Base-by-base conservation (phyloP, 148 eudicot species). In the Persicaria tinctoria region DNA sequence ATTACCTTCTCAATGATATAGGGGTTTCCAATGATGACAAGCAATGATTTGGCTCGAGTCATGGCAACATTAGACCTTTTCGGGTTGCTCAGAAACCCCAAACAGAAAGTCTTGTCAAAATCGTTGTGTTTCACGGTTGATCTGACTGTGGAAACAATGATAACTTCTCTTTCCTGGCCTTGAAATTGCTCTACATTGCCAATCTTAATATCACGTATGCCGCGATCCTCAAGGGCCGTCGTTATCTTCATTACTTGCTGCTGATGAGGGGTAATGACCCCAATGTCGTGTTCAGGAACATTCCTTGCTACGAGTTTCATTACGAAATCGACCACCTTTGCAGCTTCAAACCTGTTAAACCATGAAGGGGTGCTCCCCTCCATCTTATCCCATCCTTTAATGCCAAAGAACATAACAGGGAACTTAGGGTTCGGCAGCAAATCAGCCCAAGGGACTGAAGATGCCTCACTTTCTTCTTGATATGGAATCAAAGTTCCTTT, bases 171-270 rank as follows among this genome's bases (percentile, higher is more conserved):
- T 79, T 95, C 99, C 77, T 95, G 99, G 46, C 99, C 99, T 70
- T 95, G 99, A 76, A 95, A 95, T 76, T 92, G 96, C 76, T 95
- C 99, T 12, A 95, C 97, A 72, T 96, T 95, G 38, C 97, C 99
- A 78, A 95, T 90, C 80, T 89, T 92, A 47, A 90, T 41, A 41
- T 81, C 86, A 47, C 17, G 23, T 70, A 73, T 51, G 8, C 77
- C 91, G 44, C 75, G 73, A 71, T 32, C 41, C 77, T 92, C 96
- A 45, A 95, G 91, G 38, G 87, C 93, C 50, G 41, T 80, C 70
- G 70, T 89, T 54, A 95, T 81, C 81, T 95, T 95, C 18, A 80
- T 69, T 2, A 90, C 99, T 81, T 95, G 99, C 79, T 92, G 96
- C 74, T 92, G 80, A 74, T 95, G 92, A 66, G 99, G 99, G 20